Percentiles rank a stretch among this genome's conserved stretches.
These are phyloP conservation scores for Psilocybe subaeruginosa DNA, from an alignment of 768 basidiomycete genomes.

Conservation along the genomic window DNA sequence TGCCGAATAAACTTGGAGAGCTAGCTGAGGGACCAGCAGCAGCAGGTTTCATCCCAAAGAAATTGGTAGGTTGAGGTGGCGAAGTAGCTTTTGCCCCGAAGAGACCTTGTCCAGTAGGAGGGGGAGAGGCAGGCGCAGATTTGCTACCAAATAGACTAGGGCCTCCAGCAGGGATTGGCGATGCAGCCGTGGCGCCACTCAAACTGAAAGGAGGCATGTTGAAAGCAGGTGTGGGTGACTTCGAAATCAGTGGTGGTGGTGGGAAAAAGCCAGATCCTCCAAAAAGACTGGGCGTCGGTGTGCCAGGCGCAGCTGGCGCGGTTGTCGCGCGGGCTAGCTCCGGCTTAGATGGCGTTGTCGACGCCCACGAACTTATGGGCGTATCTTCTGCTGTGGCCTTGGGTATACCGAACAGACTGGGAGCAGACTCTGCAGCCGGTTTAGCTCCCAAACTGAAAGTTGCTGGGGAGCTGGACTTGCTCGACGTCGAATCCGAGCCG, in stretches of 20 bases:
- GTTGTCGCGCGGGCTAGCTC: conserved; percentile 10
- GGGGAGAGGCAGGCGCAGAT: background rate
- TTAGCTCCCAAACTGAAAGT: conserved; percentile 3
- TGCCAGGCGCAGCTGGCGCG: conserved; percentile 12
- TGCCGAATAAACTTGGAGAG: background rate
- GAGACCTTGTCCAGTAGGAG: conserved; percentile 1
- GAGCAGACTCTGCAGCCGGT: conserved; percentile 15
- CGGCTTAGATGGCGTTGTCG: conserved; percentile 9
- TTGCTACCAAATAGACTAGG: conserved; percentile 6
- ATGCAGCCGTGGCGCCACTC: background rate
- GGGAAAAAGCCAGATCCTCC: conserved; percentile 10
- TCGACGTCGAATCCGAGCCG: background rate
- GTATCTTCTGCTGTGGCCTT: background rate
- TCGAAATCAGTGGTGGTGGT: background rate
- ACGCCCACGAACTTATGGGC: background rate
- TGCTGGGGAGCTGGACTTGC: background rate
- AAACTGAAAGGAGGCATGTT: conserved; percentile 20
- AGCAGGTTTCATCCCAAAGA: background rate
- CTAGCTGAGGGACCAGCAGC: background rate
- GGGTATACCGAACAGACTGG: conserved; percentile 14
- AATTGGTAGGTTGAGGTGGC: background rate
- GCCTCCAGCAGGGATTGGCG: background rate
- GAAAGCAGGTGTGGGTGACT: conserved; percentile 7
- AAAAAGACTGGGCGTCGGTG: conserved; percentile 9
- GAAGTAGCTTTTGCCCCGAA: background rate